phyloP scores from a whole-genome alignment of 352 stramenopile genomes.

The Plasmopara muralis region DNA sequence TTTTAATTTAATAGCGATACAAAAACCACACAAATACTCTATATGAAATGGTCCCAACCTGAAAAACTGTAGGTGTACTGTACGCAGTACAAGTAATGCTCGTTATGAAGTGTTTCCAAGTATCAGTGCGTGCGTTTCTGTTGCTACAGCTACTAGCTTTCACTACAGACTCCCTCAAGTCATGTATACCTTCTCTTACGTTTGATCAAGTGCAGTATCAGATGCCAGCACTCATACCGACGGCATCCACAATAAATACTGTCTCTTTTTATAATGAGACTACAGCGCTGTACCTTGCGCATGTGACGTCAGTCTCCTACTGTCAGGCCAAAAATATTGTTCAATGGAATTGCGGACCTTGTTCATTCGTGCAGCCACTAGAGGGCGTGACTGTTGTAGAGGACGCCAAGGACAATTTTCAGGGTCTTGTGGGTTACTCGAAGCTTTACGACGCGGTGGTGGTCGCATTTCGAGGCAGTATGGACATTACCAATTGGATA shows the following conservation, averaged over 20 bases:
- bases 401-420: conserved; percentile 71
- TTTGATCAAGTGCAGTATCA: conserved; percentile 7
- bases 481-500: conserved; percentile 80
- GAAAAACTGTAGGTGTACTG: no score
- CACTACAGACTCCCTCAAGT: conserved; percentile 2
- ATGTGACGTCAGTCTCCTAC: conserved; percentile 74
- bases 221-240: not conserved
- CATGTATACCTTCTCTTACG: conserved; percentile 17
- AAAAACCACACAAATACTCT: no score
- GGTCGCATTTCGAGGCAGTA: conserved; percentile 77
- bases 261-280: conserved; percentile 50
- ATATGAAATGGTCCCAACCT: no score
- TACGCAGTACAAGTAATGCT: no score
- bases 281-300: conserved; percentile 62
- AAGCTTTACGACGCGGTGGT: conserved; percentile 41
- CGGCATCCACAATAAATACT: not conserved
- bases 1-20: no score
- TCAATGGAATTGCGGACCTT: conserved; percentile 74
- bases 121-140: conserved; percentile 4
- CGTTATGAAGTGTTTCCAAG: not conserved
- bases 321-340: conserved; percentile 56
- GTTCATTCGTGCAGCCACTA: conserved; percentile 45
- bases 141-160: conserved; percentile 15
- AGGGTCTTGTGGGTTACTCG: conserved; percentile 73
- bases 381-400: conserved; percentile 47